phyloP scores from a whole-genome alignment of 345 rosid species.

The Raphanus raphanistrum region DNA sequence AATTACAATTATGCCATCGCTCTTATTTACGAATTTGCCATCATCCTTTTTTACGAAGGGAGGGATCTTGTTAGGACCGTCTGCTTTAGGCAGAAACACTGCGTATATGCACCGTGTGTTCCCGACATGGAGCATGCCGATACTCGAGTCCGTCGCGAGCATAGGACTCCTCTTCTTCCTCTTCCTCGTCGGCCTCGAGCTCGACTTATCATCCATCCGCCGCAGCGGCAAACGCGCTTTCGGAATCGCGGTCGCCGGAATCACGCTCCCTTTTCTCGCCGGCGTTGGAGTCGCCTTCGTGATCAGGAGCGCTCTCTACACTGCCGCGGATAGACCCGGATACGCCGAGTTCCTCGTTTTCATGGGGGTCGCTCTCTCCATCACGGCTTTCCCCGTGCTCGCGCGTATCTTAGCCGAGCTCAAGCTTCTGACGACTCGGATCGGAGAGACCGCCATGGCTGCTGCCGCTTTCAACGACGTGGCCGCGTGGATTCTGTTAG shows the following conservation, averaged over 20 bases:
- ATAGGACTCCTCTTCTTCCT: conserved; percentile 88
- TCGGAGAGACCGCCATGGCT: conserved; percentile 85
- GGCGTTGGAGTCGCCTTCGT: conserved; percentile 68
- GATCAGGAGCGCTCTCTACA: conserved; percentile 48
- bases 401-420: conserved; percentile 94
- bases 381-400: conserved; percentile 91
- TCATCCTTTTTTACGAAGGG: conserved; percentile 46
- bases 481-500: conserved; percentile 80
- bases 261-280: conserved; percentile 62
- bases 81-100: conserved; percentile 65
- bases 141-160: conserved; percentile 73
- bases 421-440: conserved; percentile 62
- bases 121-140: conserved; percentile 72
- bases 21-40: not conserved
- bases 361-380: conserved; percentile 93
- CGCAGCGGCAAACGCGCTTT: conserved; percentile 68
- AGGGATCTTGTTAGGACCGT: conserved; percentile 81
- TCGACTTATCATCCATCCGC: conserved; percentile 62
- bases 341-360: conserved; percentile 65
- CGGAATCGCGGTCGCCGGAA: conserved; percentile 73
- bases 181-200: conserved; percentile 88
- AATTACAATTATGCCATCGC: conserved; percentile 10
- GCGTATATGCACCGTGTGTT: conserved; percentile 51
- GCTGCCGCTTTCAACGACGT: conserved; percentile 93
- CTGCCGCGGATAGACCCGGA: conserved; percentile 52